phyloP scores from a whole-genome alignment of 2,329 filamentous ascomycete genomes.

The Phoma herbarum region DNA sequence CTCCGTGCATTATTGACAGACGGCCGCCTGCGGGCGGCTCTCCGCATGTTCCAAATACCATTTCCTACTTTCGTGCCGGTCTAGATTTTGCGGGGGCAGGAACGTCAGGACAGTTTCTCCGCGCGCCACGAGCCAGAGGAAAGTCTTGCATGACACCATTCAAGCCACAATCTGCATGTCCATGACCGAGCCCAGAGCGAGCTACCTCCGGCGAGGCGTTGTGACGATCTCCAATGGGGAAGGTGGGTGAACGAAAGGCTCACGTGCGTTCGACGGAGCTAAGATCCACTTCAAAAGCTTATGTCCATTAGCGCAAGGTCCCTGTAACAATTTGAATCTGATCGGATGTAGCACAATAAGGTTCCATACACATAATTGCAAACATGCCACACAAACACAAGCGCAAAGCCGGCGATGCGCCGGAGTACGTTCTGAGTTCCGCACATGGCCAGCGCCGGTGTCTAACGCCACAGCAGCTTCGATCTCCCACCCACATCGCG shows the following conservation, averaged over 20 bases:
- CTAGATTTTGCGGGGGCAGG: slow-evolving; percentile 14
- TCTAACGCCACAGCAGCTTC: slow-evolving; percentile 57
- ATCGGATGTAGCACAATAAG: neutral
- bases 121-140: slow-evolving; percentile 1
- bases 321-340: slow-evolving; percentile 14
- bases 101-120: slow-evolving; percentile 8
- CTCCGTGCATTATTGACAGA: neutral
- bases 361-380: slow-evolving; percentile 5
- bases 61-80: neutral
- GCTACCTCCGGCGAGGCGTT: slow-evolving; percentile 1
- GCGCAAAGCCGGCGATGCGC: slow-evolving; percentile 61
- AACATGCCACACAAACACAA: slow-evolving; percentile 90
- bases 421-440: slow-evolving; percentile 40
- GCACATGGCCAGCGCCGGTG: slow-evolving; percentile 43
- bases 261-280: slow-evolving; percentile 8
- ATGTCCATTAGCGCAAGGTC: slow-evolving; percentile 15
- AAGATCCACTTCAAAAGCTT: slow-evolving; percentile 9
- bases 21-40: neutral
- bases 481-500: slow-evolving; percentile 68
- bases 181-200: neutral
- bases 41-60: slow-evolving; percentile 10
- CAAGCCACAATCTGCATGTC: slow-evolving; percentile 10
- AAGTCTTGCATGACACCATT: slow-evolving; percentile 3
- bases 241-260: slow-evolving; percentile 4
- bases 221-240: neutral